These are phyloP conservation scores for Metschnikowia hibisci DNA, from an alignment of 805 yeast genomes.

Conservation along the genomic window DNA sequence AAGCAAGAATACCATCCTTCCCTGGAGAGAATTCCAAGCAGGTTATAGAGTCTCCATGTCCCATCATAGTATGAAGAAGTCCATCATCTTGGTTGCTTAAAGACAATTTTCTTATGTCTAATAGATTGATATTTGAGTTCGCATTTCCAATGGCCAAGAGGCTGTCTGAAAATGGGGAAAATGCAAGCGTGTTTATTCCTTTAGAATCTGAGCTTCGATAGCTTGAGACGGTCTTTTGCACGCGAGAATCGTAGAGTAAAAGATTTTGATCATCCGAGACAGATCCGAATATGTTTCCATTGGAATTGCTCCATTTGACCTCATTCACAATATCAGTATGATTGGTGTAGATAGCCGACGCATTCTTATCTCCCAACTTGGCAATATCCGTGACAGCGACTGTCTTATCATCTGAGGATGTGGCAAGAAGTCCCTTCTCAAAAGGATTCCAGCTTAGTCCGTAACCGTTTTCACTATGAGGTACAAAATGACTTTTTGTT, in stretches of 20 bases:
- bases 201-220: constrained; percentile 26
- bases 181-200: constrained; percentile 60
- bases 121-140: constrained; percentile 61
- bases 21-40: constrained; percentile 74
- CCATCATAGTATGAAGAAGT: constrained; percentile 68
- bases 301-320: constrained; percentile 63
- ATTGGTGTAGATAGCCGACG: constrained; percentile 13
- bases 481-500: constrained; percentile 35
- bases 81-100: constrained; percentile 15
- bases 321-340: constrained; percentile 70
- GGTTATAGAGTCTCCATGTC: constrained; percentile 72
- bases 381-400: constrained; percentile 58
- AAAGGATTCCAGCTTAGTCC: constrained; percentile 65
- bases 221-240: constrained; percentile 20
- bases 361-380: neutral
- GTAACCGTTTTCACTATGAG: constrained; percentile 67
- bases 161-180: constrained; percentile 57
- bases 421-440: constrained; percentile 47
- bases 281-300: constrained; percentile 55
- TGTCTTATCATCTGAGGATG: constrained; percentile 64
- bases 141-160: constrained; percentile 67
- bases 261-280: constrained; percentile 69
- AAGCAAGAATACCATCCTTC: constrained; percentile 71
- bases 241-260: constrained; percentile 52
- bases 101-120: constrained; percentile 52